Percentiles rank a stretch among this genome's conserved stretches.
Conservation (phyloP, 2,329 filamentous ascomycete species). For the Fusarium verticillioides region DNA sequence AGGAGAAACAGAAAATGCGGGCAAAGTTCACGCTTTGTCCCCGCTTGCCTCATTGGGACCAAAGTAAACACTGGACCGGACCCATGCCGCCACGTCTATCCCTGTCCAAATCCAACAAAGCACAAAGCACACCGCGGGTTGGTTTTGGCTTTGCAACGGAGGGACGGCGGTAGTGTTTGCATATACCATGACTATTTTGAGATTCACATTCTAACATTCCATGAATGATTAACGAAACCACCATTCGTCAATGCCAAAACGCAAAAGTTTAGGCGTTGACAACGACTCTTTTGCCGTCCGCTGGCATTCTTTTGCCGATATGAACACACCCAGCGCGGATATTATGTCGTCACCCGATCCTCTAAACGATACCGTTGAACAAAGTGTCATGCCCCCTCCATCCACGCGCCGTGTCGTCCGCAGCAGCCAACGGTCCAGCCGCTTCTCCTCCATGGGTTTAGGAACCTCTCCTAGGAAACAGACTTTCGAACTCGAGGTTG, state of each 20-base stretch:
- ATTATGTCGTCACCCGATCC: slow-evolving; percentile 64
- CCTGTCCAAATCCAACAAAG: slow-evolving; percentile 26
- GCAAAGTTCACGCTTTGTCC: slow-evolving; percentile 29
- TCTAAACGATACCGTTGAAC: slow-evolving; percentile 54
- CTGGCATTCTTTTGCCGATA: slow-evolving; percentile 51
- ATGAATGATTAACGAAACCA: slow-evolving; percentile 32
- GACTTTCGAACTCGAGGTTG: slow-evolving; percentile 67
- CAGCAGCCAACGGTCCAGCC: slow-evolving; percentile 56
- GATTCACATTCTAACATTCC: slow-evolving; percentile 33
- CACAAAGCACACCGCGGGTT: slow-evolving; percentile 30
- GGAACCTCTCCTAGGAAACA: slow-evolving; percentile 63
- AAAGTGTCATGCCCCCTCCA: slow-evolving; percentile 50
- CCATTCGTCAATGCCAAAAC: slow-evolving; percentile 47
- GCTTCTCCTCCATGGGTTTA: slow-evolving; percentile 50
- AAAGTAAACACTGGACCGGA: slow-evolving; percentile 46
- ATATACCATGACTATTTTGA: slow-evolving; percentile 11
- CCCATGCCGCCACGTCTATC: slow-evolving; percentile 29
- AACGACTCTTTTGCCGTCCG: slow-evolving; percentile 48
- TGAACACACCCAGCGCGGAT: slow-evolving; percentile 54
- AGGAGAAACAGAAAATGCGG: slow-evolving; percentile 44
- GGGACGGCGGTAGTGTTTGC: slow-evolving; percentile 16
- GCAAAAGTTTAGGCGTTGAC: slow-evolving; percentile 38
- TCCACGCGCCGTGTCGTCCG: slow-evolving; percentile 56
- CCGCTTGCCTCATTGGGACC: slow-evolving; percentile 25
- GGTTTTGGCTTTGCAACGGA: slow-evolving; percentile 15